Evolutionary conservation across 768 basidiomycete species (phyloP), one percentile per base, ranked within the genome.

Genomic region (Phallus indusiatus): DNA sequence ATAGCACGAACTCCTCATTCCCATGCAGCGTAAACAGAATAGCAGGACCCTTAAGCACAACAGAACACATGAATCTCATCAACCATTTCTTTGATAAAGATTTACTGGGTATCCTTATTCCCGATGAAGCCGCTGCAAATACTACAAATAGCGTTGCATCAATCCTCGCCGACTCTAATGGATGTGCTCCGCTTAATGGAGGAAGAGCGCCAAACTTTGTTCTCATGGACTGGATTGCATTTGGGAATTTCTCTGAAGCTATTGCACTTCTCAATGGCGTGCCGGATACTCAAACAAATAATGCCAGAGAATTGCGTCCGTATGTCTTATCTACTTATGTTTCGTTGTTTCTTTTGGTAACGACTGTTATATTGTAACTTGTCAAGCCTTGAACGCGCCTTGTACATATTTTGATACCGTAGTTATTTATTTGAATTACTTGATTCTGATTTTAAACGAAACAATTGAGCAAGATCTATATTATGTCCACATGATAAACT

Each of bases 21-120:
- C 79, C 81, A 0, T 84, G 82, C 66, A 72, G 67, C 18, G 75
- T 82, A 20, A 73, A 82, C 61, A 76, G 81, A 36, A 81, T 74
- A 28, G 64, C 62, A n/a, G 81, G 81, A 0, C 77, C 80, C 6
- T 71, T 82, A 18, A 63, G 74, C 5, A 73, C 73, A 0, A 68
- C 67, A 28, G 80, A 81, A 57, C 81, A 84, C 63, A 78, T 78
- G 65, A 80, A 81, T 65, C 69, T 82, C 69, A 80, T 83, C 67
- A 84, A 83, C 65, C 82, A 84, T 62, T 78, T 75, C 10, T 69
- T 83, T 9, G 78, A 83, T 72, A 72, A 65, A 54, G 71, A 82
- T 34, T 9, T 70, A 20, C 54, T 69, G 54, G 20, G 34, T 64
- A 64, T 72, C 62, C 60, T 70, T 47, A 63, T 72, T 52, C 63